Base-by-base conservation (phyloP, 139 green algal genomes). In the Limnomonas spitsbergensis region DNA sequence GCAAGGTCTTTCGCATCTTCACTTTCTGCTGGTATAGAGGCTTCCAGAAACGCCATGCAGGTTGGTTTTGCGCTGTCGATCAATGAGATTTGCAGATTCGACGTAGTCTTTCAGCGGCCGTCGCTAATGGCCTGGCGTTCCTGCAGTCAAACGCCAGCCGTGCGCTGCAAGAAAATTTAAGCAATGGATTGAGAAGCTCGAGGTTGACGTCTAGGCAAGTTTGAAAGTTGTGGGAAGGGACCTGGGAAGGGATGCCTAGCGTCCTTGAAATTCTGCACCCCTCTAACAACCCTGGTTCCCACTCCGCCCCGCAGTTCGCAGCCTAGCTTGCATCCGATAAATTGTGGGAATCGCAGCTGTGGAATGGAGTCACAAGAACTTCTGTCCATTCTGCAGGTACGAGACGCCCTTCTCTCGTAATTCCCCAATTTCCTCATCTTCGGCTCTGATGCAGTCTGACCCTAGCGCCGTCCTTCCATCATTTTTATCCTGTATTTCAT, bases 361-460 rank as follows among this genome's bases (percentile, higher is more conserved):
- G 61, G 61, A 72, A 72, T 34, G 61, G 68, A 40, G 68, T 9
- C 20, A 7, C 24, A 42, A 32, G 68, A 74, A 32, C 68, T 74
- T n/a, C 68, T 36, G 20, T 6, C 20, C 26, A 74, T 74, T 24
- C 36, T 74, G 7, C 68, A 74, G 68, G 68, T 47, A 47, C 14
- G 68, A 34, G 4, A 7, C 20, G 56, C 14, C 14, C 29, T 24
- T 20, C 56, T 70, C 27, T 70, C 7, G 24, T 20, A 7, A 70
- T 7, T 47, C 6, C 27, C 4, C 35, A 26, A 74, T 24, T 74
- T 14, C 24, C 4, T 7, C 26, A 38, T 35, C 6, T 6, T 27
- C 34, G 56, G 20, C 7, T 6, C 4, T 26, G 56, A 4, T 37
- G 26, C 26, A 9, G 24, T 27, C 4, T 4, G 56, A 4, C 4